phyloP scores from a whole-genome alignment of 352 stramenopile species.

The Globisporangium irregulare region DNA sequence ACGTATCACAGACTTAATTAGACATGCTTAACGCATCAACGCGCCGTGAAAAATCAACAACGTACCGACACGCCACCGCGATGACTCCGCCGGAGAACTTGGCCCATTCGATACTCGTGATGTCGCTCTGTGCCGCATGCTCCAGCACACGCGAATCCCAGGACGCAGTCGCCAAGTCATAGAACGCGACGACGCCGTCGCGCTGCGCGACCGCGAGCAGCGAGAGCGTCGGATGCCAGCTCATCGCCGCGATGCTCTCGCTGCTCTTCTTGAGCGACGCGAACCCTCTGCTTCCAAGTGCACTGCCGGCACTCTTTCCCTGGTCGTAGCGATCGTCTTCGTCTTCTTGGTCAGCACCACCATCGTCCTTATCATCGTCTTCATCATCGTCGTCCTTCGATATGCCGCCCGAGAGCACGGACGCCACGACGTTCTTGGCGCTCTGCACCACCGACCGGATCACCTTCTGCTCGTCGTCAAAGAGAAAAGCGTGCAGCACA shows the following conservation, averaged over 20 bases:
- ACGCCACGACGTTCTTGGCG: conserved; percentile 16
- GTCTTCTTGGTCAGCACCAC: conserved; percentile 25
- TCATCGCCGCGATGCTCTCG: conserved; percentile 54
- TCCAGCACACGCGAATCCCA: conserved; percentile 68
- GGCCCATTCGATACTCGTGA: conserved; percentile 65
- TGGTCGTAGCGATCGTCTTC: conserved; percentile 7
- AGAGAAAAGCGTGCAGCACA: conserved; percentile 37
- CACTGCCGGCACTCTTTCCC: background rate
- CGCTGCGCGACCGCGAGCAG: conserved; percentile 69
- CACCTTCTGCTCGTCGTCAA: conserved; percentile 62
- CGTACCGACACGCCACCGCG: conserved; percentile 60
- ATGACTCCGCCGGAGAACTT: conserved; percentile 53
- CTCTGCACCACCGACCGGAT: conserved; percentile 31
- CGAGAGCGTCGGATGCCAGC: conserved; percentile 54
- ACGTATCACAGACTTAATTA: background rate
- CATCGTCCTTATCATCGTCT: conserved; percentile 22
- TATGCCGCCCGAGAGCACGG: conserved; percentile 23
- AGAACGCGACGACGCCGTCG: conserved; percentile 67
- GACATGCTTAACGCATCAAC: background rate
- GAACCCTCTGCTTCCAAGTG: background rate
- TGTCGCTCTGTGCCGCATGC: conserved; percentile 49
- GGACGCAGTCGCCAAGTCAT: conserved; percentile 43
- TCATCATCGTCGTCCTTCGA: conserved; percentile 25
- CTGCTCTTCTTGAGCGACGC: conserved; percentile 15
- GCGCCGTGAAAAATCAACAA: background rate